Conservation (phyloP, 805 yeast genomes). For the Spencermartinsiella europaea region DNA sequence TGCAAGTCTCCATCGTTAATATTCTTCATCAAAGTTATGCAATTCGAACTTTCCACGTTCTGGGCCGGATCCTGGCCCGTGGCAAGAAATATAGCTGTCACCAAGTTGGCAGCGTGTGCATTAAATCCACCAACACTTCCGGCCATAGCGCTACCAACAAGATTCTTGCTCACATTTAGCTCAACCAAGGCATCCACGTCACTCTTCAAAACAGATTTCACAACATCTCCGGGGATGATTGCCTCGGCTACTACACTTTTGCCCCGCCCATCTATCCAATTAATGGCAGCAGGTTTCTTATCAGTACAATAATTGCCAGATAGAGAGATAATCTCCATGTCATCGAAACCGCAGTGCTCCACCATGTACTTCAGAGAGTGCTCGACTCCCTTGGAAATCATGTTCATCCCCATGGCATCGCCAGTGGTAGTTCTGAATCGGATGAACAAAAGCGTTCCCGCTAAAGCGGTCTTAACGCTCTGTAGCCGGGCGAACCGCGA, state of each 20-base stretch:
- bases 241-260: constrained; percentile 97
- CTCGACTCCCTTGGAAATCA: constrained; percentile 98
- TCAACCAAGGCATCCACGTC: constrained; percentile 90
- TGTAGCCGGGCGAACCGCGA: constrained; percentile 95
- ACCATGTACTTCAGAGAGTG: constrained; percentile 76
- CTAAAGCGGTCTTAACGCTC: constrained; percentile 85
- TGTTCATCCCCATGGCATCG: constrained; percentile 99
- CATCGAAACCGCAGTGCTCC: constrained; percentile 85
- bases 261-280: constrained; percentile 99
- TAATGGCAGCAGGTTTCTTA: constrained; percentile 95
- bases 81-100: constrained; percentile 91
- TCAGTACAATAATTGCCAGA: constrained; percentile 98
- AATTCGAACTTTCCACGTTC: constrained; percentile 94
- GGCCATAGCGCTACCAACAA: constrained; percentile 97
- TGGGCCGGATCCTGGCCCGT: constrained; percentile 99
- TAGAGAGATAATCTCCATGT: constrained; percentile 87
- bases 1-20: constrained; percentile 66
- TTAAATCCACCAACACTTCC: constrained; percentile 97
- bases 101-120: constrained; percentile 96
- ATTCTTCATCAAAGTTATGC: constrained; percentile 93
- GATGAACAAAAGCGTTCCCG: constrained; percentile 82
- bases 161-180: constrained; percentile 80
- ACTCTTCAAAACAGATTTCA: constrained; percentile 77
- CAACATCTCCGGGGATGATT: constrained; percentile 75
- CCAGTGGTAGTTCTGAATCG: constrained; percentile 99